Base-by-base conservation (phyloP, 208 protist genomes). In the Angomonas deanei region DNA sequence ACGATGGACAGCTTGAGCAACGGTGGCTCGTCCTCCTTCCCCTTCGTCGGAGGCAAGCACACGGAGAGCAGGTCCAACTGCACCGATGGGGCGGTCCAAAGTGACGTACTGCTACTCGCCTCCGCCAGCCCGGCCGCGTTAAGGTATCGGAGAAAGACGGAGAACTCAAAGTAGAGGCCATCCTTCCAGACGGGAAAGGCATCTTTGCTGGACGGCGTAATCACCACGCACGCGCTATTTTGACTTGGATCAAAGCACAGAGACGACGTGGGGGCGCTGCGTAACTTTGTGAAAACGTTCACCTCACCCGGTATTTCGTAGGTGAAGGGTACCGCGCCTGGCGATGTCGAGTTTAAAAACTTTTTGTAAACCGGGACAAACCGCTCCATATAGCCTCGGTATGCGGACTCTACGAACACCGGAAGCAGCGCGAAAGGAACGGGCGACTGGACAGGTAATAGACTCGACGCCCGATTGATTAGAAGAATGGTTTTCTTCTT, bases 111-210 rank as follows among this genome's bases (percentile, higher is more conserved):
- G 1, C 62, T 61, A 58, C 64, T 82, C 21, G 36, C 46, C 47
- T 87, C 79, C 1, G 80, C 79, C 34, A 84, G 70, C 24, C 72
- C 66, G 17, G 75, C 73, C 52, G 84, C 82, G 19, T 76, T 56
- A n/a, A 71, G 72, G 50, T 80, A 68, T 36, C 77, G 82, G 4
- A 86, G 48, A 11, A 87, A 61, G 6, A 91, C 33, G 50, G 74
- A 66, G 31, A 74, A 47, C 64, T 86, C 84, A 19, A 86, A n/a
- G 2, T 73, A 76, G 38, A 84, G 30, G 53, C 84, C 80, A 17
- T 79, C 75, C 0, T 47, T 39, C 72, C 84, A 91, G 4, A 65
- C 13, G 4, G 82, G 74, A 31, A 81, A 70, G 30, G 33, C 17
- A 33, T 21, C 26, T 15, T 52, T 26, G 23, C 28, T 28, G 24